Evolutionary conservation across 768 basidiomycete species (phyloP).

Genomic region (Hydnomerulius pinastri): DNA sequence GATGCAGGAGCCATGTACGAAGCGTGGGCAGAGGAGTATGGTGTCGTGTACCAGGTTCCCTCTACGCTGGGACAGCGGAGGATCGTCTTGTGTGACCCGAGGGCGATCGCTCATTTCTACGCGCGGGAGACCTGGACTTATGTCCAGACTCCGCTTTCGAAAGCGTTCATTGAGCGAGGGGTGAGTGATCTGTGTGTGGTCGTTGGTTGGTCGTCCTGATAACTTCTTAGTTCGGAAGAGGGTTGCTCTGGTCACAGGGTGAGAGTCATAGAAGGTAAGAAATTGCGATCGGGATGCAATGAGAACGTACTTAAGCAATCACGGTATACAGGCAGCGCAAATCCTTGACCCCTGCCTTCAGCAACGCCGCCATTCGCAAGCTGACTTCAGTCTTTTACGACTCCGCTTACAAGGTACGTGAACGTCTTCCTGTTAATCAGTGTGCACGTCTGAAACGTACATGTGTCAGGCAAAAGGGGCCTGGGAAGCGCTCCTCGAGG

Average conservation of each 20-base stretch:
- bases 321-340: conserved; percentile 35
- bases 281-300: conserved; percentile 3
- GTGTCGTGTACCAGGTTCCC: conserved; percentile 46
- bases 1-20: conserved; percentile 42
- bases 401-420: conserved; percentile 44
- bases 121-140: conserved; percentile 48
- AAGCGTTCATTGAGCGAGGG: conserved; percentile 20
- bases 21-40: conserved; percentile 49
- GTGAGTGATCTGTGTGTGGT: conserved; percentile 16
- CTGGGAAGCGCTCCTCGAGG: conserved; percentile 33
- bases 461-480: conserved; percentile 26
- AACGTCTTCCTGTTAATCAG: not conserved
- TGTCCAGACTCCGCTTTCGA: conserved; percentile 19
- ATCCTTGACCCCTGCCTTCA: conserved; percentile 42
- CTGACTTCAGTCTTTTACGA: conserved; percentile 41
- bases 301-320: not conserved
- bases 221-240: conserved; percentile 32
- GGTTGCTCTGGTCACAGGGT: conserved; percentile 42
- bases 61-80: conserved; percentile 33
- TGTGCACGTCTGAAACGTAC: not conserved
- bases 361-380: conserved; percentile 40
- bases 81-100: conserved; percentile 47
- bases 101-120: conserved; percentile 53
- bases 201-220: not conserved
- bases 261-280: conserved; percentile 44